Conservation (phyloP, 345 rosid species). For the Cardamine chenopodiifolia region DNA sequence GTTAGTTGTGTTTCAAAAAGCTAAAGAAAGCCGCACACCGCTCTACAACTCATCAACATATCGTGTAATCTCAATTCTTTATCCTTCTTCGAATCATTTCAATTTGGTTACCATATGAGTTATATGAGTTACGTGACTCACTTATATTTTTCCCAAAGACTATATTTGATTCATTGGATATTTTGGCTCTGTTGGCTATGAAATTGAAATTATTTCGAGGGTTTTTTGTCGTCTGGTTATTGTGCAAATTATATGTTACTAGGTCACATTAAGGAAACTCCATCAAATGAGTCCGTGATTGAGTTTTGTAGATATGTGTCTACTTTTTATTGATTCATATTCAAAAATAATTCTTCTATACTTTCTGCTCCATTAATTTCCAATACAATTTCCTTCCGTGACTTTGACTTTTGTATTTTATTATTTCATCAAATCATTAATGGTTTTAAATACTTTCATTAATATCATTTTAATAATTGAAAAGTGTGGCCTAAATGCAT, state of each 20-base stretch:
- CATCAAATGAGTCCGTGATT: constrained; percentile 35
- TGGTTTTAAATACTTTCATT: constrained; percentile 1
- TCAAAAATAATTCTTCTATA: constrained; percentile 11
- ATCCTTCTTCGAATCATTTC: background rate
- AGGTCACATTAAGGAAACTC: constrained; percentile 27
- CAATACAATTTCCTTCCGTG: constrained; percentile 20
- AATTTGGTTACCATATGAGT: background rate
- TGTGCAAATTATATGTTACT: constrained; percentile 3
- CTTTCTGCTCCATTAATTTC: constrained; percentile 38
- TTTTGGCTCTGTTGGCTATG: background rate
- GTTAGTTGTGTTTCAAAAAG: constrained; percentile 73
- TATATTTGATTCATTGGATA: background rate
- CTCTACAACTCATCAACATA: constrained; percentile 90
- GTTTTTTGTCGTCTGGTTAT: constrained; percentile 26
- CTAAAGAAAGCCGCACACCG: constrained; percentile 78
- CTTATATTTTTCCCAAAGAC: background rate
- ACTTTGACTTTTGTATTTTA: constrained; percentile 16
- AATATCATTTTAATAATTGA: constrained; percentile 8
- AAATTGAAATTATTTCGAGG: background rate
- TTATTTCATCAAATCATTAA: constrained; percentile 10
- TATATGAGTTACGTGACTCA: constrained; percentile 12
- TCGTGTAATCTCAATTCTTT: constrained; percentile 51
- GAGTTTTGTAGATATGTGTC: background rate
- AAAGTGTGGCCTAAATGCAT: constrained; percentile 24
- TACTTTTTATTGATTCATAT: background rate